Conservation (phyloP, 2,329 filamentous ascomycete species). For the Pseudogymnoascus destructans region DNA sequence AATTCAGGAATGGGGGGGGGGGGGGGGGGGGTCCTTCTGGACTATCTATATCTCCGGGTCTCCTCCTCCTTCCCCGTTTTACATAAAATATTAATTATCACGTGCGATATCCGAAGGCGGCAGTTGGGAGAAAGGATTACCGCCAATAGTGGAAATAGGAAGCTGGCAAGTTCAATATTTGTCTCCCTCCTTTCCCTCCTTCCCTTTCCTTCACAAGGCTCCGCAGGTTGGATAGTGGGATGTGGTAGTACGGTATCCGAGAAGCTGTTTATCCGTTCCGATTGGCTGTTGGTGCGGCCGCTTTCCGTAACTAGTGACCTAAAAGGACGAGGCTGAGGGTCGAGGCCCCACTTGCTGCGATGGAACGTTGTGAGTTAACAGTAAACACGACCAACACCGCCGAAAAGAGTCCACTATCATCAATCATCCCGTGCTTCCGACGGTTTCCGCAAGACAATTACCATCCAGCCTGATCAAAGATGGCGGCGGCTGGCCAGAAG, state of each 20-base stretch:
- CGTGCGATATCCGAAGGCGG: neutral
- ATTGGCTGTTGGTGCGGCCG: constrained; percentile 5
- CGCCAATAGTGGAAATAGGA: neutral
- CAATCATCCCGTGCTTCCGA: neutral
- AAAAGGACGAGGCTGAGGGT: neutral
- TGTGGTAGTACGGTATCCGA: neutral
- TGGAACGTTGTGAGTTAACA: constrained; percentile 7
- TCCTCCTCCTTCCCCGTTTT: neutral
- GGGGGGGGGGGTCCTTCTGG: neutral
- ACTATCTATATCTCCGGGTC: neutral
- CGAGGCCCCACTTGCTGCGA: neutral
- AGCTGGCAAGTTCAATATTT: neutral
- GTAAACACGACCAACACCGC: too few species aligned
- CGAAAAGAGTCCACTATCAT: neutral
- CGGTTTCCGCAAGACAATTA: neutral
- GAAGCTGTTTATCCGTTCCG: neutral
- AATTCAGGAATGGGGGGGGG: neutral
- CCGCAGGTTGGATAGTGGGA: neutral
- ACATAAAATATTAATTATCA: neutral
- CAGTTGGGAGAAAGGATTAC: neutral
- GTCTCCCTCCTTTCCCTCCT: neutral
- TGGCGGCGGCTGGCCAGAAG: constrained; percentile 42
- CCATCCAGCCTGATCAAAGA: constrained; percentile 12
- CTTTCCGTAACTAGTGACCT: neutral
- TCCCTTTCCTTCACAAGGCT: constrained; percentile 3